These are phyloP conservation scores for Patellifolia procumbens DNA, from an alignment of 179 eudicot species.

Conservation along the genomic window DNA sequence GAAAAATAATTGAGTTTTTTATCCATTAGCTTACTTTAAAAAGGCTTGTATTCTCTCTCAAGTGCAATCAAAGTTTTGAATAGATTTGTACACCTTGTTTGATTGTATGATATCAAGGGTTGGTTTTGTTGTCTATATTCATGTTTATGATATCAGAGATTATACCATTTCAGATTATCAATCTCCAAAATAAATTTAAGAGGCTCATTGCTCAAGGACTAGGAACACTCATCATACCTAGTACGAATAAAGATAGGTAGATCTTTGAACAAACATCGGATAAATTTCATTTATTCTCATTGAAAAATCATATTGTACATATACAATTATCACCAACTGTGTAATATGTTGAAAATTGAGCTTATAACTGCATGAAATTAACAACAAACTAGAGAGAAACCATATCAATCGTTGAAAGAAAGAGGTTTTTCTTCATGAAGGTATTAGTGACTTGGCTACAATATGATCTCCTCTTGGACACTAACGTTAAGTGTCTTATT, in stretches of 20 bases:
- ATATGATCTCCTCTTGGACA: conserved; percentile 87
- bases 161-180: no score
- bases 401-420: background rate
- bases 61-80: no score
- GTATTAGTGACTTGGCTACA: conserved; percentile 32
- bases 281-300: conserved; percentile 11
- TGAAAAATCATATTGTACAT: conserved; percentile 5
- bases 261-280: background rate
- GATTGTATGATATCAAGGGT: no score
- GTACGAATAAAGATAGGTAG: background rate
- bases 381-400: background rate
- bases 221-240: background rate
- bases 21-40: no score
- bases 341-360: conserved; percentile 4
- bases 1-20: no score
- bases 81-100: no score
- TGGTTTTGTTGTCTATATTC: no score
- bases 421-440: background rate
- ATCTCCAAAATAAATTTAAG: no score
- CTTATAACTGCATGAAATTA: background rate
- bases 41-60: no score
- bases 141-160: no score
- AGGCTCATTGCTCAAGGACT: no score
- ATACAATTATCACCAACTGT: conserved; percentile 19
- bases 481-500: conserved; percentile 88